A percentile compares a stretch with the other conserved stretches of the same genome.
phyloP scores from a whole-genome alignment of 2,329 filamentous ascomycete genomes.

The Neonectria sp. region DNA sequence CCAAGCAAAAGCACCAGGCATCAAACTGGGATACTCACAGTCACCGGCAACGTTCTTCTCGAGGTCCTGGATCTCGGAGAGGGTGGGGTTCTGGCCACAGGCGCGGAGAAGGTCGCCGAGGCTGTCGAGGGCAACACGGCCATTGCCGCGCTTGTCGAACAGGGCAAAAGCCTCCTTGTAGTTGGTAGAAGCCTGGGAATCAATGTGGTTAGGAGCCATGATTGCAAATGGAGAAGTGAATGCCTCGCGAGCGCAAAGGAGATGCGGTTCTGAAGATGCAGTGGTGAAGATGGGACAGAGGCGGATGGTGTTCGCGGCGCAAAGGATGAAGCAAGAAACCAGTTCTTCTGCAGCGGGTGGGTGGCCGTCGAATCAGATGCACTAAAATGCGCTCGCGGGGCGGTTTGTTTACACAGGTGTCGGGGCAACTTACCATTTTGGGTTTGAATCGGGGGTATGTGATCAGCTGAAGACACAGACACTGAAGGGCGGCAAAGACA shows the following conservation, averaged over 20 bases:
- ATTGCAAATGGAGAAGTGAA: constrained; percentile 36
- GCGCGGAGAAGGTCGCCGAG: constrained; percentile 95
- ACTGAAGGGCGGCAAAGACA: constrained; percentile 18
- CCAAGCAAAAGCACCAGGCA: neutral
- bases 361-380: constrained; percentile 53
- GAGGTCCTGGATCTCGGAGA: constrained; percentile 92
- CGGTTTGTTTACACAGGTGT: constrained; percentile 55
- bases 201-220: constrained; percentile 69
- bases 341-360: constrained; percentile 41
- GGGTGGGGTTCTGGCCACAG: constrained; percentile 97
- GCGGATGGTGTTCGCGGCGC: constrained; percentile 30
- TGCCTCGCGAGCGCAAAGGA: constrained; percentile 14
- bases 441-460: constrained; percentile 37
- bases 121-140: constrained; percentile 87
- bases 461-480: constrained; percentile 31
- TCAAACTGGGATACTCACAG: constrained; percentile 74
- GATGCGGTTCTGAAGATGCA: constrained; percentile 6
- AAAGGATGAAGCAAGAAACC: constrained; percentile 42
- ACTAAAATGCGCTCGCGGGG: constrained; percentile 45
- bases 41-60: constrained; percentile 92
- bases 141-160: constrained; percentile 99
- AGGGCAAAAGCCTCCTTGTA: constrained; percentile 99
- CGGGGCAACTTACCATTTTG: constrained; percentile 59
- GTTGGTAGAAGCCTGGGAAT: constrained; percentile 85
- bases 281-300: constrained; percentile 31